phyloP scores from a whole-genome alignment of 2,329 filamentous ascomycete species.

The Aspergillus terreus region DNA sequence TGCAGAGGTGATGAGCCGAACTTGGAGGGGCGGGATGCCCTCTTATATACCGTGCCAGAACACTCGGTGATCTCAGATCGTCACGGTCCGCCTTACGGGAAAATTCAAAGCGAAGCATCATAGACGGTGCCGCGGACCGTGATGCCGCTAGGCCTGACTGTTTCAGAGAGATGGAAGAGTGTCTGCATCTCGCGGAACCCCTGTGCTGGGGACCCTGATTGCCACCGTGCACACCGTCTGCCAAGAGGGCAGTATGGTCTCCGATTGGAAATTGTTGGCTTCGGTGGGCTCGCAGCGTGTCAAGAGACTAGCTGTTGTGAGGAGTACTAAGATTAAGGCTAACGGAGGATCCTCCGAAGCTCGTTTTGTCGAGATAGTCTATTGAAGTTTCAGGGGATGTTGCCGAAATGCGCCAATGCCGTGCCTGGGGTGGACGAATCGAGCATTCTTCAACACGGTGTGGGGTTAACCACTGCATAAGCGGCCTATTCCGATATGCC shows the following conservation, averaged over 20 bases:
- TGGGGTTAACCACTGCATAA: not conserved
- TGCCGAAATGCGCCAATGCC: not conserved
- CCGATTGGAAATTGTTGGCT: not conserved
- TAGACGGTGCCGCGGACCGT: conserved; percentile 14
- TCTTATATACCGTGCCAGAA: conserved; percentile 19
- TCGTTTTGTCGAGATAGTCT: not conserved
- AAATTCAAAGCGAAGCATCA: conserved; percentile 3
- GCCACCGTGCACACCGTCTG: not conserved
- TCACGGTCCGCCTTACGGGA: conserved; percentile 4
- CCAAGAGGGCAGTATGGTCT: not conserved
- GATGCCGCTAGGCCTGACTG: conserved; percentile 7
- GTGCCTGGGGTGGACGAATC: not conserved
- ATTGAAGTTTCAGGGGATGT: not conserved
- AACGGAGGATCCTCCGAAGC: conserved; percentile 1
- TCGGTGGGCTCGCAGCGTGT: not conserved
- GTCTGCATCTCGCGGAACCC: conserved; percentile 1
- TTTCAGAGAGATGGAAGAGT: conserved; percentile 14
- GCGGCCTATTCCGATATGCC: not conserved
- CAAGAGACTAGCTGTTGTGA: not conserved
- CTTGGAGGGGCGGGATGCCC: not conserved
- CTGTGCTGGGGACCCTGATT: not conserved
- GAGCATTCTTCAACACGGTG: not conserved
- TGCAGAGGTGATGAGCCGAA: conserved; percentile 21
- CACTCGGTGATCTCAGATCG: not conserved
- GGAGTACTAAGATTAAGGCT: not conserved